Conservation (phyloP, 179 eudicot genomes). For the Beta corolliflora region DNA sequence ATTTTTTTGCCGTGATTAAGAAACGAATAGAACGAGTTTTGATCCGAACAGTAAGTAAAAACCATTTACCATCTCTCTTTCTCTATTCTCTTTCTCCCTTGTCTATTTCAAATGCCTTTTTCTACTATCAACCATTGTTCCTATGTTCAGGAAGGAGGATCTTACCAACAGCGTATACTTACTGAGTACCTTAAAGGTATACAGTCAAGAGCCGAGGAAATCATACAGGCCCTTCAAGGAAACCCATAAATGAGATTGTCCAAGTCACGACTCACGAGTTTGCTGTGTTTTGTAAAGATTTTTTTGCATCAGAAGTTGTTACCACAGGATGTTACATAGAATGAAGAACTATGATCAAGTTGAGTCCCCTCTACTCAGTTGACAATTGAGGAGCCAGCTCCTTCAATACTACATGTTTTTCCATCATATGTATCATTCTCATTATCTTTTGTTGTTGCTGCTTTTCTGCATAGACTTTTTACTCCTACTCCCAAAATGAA, state of each 20-base stretch:
- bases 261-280: background rate
- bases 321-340: background rate
- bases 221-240: constrained; percentile 64
- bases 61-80: background rate
- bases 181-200: constrained; percentile 84
- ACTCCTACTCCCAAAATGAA: background rate
- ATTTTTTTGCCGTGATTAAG: constrained; percentile 67
- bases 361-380: background rate
- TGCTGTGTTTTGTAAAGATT: too few relatives aligned
- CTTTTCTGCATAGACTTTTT: background rate
- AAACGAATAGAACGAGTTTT: constrained; percentile 86
- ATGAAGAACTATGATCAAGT: constrained; percentile 5
- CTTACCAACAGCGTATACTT: constrained; percentile 88
- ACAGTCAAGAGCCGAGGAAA: constrained; percentile 72
- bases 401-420: background rate
- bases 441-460: background rate
- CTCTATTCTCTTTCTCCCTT: background rate
- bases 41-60: constrained; percentile 77
- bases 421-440: background rate
- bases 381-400: background rate
- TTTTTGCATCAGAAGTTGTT: background rate
- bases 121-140: background rate
- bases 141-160: constrained; percentile 81
- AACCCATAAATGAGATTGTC: constrained; percentile 27
- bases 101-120: background rate